A percentile compares a stretch with the other conserved stretches of the same genome.
These are phyloP conservation scores for Venturiaceae sp. DNA, from an alignment of 2,329 filamentous ascomycete species.

Conservation along the genomic window DNA sequence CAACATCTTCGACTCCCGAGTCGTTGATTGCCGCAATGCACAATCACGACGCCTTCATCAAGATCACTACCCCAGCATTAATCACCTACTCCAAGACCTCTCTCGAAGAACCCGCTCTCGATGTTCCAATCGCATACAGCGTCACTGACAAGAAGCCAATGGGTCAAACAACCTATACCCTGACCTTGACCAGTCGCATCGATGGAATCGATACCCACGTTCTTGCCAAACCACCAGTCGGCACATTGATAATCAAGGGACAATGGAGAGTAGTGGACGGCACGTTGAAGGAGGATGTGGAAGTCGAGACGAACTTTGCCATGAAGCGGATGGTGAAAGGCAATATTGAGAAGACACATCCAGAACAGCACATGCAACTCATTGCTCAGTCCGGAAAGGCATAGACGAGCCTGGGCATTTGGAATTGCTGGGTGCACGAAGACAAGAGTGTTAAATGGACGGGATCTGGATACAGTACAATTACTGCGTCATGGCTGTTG, in stretches of 20 bases:
- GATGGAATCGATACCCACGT: constrained; percentile 26
- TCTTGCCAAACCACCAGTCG: constrained; percentile 28
- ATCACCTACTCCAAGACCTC: constrained; percentile 23
- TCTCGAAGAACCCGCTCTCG: constrained; percentile 17
- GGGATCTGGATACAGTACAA: too few relatives aligned
- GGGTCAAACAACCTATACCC: constrained; percentile 30
- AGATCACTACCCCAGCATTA: constrained; percentile 24
- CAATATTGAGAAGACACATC: constrained; percentile 30
- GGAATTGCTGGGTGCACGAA: neutral
- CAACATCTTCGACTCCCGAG: constrained; percentile 15
- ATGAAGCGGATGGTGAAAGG: constrained; percentile 32
- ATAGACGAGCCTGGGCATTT: neutral
- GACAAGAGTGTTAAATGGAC: neutral
- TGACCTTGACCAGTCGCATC: constrained; percentile 27
- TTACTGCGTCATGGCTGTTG: too few relatives aligned
- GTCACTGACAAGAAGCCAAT: constrained; percentile 30
- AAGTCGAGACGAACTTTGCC: constrained; percentile 32
- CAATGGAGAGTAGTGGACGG: constrained; percentile 26
- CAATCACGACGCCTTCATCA: constrained; percentile 30
- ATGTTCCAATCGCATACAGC: constrained; percentile 19
- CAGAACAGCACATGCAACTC: constrained; percentile 24
- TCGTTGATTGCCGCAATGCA: constrained; percentile 25
- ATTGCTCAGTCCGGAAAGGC: constrained; percentile 10
- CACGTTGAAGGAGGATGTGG: constrained; percentile 24
- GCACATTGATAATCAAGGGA: constrained; percentile 26